These are phyloP conservation scores for Macroventuria anomochaeta DNA, from an alignment of 2,329 filamentous ascomycete genomes.

Conservation along the genomic window DNA sequence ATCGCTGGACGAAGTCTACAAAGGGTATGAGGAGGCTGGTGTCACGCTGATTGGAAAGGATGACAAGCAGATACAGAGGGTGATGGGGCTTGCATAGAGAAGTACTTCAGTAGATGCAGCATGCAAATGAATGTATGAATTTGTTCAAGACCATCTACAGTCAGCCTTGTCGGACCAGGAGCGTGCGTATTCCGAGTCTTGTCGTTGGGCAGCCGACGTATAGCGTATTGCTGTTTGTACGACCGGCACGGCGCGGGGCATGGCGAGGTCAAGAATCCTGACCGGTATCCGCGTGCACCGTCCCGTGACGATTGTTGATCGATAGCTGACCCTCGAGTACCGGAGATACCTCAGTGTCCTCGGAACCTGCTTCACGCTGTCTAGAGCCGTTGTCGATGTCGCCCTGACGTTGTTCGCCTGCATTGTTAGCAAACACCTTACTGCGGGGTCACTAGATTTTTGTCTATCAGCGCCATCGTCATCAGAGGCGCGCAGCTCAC, in stretches of 20 bases:
- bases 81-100: conserved; percentile 43
- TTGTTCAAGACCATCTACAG: neutral
- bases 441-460: conserved; percentile 34
- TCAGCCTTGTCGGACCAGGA: conserved; percentile 5
- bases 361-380: conserved; percentile 6
- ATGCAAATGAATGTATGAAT: neutral
- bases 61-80: conserved; percentile 62
- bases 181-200: conserved; percentile 18
- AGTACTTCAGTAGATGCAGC: neutral
- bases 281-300: conserved; percentile 1
- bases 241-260: conserved; percentile 10
- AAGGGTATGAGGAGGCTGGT: conserved; percentile 63
- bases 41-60: conserved; percentile 67
- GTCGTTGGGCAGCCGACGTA: conserved; percentile 16
- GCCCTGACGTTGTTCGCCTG: conserved; percentile 10
- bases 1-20: conserved; percentile 63
- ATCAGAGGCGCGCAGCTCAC: conserved; percentile 30
- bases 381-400: neutral
- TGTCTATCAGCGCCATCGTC: conserved; percentile 28
- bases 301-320: conserved; percentile 9
- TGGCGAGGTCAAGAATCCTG: conserved; percentile 1
- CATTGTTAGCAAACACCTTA: conserved; percentile 2
- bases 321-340: conserved; percentile 7
- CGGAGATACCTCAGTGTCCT: neutral
- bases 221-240: conserved; percentile 3